Base-by-base conservation (phyloP, 2,329 filamentous ascomycete genomes). In the Daldinia sp. region DNA sequence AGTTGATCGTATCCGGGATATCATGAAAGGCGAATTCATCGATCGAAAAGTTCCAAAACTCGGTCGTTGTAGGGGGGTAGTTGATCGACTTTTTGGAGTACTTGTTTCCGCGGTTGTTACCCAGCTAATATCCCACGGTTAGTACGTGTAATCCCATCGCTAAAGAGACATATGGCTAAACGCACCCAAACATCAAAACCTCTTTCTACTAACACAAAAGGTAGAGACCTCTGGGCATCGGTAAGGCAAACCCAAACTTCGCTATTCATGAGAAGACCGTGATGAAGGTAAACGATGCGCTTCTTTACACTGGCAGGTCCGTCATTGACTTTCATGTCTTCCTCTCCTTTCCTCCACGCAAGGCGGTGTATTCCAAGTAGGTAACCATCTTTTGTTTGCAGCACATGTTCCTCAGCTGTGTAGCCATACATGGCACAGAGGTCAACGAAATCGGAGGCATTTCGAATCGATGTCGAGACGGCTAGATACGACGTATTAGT, bases 21-120 rank as follows among this genome's bases (percentile, higher is more conserved):
- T 99, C 96, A 78, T 98, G 90, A 76, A 99, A 97, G 54, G 96
- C 96, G 78, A 99, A 99, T 77, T 99, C 93, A 78, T 99, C 96
- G 78, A 99, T 98, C 58, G 93, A 97, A 78, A 99, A 99, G 79
- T 98, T 91, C 96, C 96, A 99, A 79, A 99, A 99, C 13, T 88
- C 85, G 41, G 86, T 83, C 2, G 92, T 91, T 0, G 89, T 91
- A 0, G 96, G 94, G 0, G 93, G 91, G 70, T 85, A 84, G 66
- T 90, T 87, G 58, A 94, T 88, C 2, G 90, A 94, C 82, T 99
- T 99, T 81, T 98, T 99, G 51, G 94, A 97, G 82, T 99, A 99
- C 79, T 99, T 99, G 86, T 99, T 99, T 56, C 96, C 96, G 39
- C 96, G 90, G 77, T 99, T 99, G 80, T 99, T 99, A 57, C 96